These are phyloP conservation scores for Acacia acuminata DNA, from an alignment of 306 rosid species.

Conservation along the genomic window DNA sequence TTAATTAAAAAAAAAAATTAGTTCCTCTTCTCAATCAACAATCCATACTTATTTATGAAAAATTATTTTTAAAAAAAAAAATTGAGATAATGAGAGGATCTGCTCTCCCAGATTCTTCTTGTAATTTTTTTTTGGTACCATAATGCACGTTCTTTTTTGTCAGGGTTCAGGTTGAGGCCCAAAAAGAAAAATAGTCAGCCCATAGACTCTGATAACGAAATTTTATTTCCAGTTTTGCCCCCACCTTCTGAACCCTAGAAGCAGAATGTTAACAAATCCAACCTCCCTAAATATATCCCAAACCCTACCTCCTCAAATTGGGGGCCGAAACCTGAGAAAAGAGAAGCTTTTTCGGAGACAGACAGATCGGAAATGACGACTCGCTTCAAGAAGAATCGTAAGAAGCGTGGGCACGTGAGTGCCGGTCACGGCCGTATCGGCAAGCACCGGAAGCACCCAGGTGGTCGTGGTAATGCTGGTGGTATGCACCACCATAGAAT, in stretches of 20 bases:
- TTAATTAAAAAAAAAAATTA: no score
- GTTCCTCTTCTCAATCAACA: no score
- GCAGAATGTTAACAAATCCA: neutral
- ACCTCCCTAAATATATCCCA: neutral
- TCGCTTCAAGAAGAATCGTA: constrained; percentile 79
- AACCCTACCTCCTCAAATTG: neutral
- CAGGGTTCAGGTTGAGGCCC: neutral
- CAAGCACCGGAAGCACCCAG: constrained; percentile 65
- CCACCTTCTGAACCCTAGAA: neutral
- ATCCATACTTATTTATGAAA: no score
- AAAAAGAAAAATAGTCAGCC: neutral
- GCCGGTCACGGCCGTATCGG: constrained; percentile 85
- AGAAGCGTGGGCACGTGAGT: constrained; percentile 91
- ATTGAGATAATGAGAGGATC: no score
- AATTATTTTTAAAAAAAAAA: no score
- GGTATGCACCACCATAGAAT: constrained; percentile 50
- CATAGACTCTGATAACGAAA: neutral
- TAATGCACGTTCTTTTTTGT: no score
- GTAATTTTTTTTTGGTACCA: no score
- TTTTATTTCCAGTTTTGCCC: neutral
- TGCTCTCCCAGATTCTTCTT: no score
- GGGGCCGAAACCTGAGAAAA: constrained; percentile 46
- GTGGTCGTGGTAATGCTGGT: constrained; percentile 40
- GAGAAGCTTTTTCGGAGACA: neutral
- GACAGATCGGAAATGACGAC: constrained; percentile 61